These are phyloP conservation scores for Solanum peruvianum DNA, from an alignment of 257 asterid genomes.

Conservation along the genomic window DNA sequence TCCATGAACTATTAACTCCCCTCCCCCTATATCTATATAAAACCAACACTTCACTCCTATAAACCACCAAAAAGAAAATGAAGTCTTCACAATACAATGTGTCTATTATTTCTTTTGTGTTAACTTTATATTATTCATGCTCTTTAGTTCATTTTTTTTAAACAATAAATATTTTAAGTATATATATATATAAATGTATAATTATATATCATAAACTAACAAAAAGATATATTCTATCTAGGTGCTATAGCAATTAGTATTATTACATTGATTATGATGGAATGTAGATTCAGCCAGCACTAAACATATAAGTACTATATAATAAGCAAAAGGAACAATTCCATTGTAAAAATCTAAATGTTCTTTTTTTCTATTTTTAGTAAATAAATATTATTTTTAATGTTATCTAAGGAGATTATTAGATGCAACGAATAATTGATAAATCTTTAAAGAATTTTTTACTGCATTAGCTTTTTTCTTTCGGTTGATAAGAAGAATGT, in stretches of 20 bases:
- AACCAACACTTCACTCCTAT: neutral
- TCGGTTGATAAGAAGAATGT: conserved; percentile 4
- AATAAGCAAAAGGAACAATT: neutral
- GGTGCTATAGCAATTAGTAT: neutral
- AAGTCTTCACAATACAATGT: neutral
- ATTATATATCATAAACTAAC: neutral
- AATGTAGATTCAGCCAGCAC: neutral
- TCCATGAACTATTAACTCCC: too few relatives aligned
- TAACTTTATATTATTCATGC: neutral
- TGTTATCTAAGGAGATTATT: neutral
- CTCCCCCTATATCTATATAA: too few relatives aligned
- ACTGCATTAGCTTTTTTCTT: neutral
- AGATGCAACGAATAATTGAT: conserved; percentile 1
- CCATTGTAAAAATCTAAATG: neutral
- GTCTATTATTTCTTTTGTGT: neutral
- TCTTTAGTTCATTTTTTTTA: neutral
- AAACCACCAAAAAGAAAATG: neutral
- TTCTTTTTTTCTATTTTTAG: neutral
- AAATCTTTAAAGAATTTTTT: neutral
- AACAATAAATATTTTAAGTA: too few relatives aligned
- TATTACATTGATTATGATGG: neutral
- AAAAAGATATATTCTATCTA: neutral
- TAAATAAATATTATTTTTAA: neutral
- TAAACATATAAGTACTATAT: neutral
- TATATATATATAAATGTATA: neutral